These are phyloP conservation scores for Tylopilus rubrobrunneus DNA, from an alignment of 768 basidiomycete genomes.

Conservation along the genomic window DNA sequence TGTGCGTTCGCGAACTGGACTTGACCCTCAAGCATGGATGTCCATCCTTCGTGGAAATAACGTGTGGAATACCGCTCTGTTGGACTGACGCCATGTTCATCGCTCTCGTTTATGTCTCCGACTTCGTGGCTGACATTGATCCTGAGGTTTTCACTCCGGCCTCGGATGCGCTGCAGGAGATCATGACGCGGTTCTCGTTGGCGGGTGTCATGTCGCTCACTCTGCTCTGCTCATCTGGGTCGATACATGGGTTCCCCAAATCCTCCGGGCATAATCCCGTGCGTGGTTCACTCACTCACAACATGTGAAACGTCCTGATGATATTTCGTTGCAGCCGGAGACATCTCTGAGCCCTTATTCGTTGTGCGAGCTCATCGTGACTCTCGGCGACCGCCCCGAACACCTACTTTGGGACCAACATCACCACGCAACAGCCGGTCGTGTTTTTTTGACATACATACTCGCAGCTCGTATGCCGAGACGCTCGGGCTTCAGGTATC, in stretches of 20 bases:
- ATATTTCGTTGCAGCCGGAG: slow-evolving; percentile 12
- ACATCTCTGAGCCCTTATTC: slow-evolving; percentile 58
- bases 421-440: slow-evolving; percentile 46
- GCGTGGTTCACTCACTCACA: slow-evolving; percentile 14
- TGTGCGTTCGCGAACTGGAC: slow-evolving; percentile 43
- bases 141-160: slow-evolving; percentile 55
- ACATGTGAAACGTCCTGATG: neutral
- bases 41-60: slow-evolving; percentile 64
- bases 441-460: slow-evolving; percentile 36
- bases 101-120: slow-evolving; percentile 36
- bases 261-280: slow-evolving; percentile 42
- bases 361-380: slow-evolving; percentile 75
- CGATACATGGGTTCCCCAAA: slow-evolving; percentile 46
- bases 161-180: no score
- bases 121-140: slow-evolving; percentile 34
- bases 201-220: slow-evolving; percentile 68
- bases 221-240: slow-evolving; percentile 84
- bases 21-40: slow-evolving; percentile 86
- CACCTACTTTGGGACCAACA: slow-evolving; percentile 65
- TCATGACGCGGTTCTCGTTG: slow-evolving; percentile 66
- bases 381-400: slow-evolving; percentile 86
- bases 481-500: slow-evolving; percentile 87
- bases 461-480: slow-evolving; percentile 58
- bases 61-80: slow-evolving; percentile 15
- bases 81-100: slow-evolving; percentile 43